phyloP scores from a whole-genome alignment of 2,329 filamentous ascomycete genomes.

The Hypoxylon sp. region DNA sequence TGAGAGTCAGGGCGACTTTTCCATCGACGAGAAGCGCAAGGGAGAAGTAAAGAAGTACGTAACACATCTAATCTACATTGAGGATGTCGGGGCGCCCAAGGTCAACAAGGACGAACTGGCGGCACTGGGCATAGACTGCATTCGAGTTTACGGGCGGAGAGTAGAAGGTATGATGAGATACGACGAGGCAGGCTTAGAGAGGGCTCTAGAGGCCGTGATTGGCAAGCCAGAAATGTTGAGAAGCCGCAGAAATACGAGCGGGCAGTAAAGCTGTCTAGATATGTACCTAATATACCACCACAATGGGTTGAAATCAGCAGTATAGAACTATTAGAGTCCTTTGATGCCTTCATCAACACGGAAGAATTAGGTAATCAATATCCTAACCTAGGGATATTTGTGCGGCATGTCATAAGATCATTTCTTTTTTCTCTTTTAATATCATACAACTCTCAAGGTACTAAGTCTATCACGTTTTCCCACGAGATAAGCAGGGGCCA shows the following conservation, averaged over 20 bases:
- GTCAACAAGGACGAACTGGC: constrained; percentile 77
- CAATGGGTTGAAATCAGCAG: neutral
- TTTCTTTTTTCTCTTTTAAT: constrained; percentile 32
- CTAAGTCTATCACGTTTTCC: constrained; percentile 33
- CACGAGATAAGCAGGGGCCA: constrained; percentile 31
- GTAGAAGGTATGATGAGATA: constrained; percentile 73
- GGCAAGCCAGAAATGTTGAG: constrained; percentile 67
- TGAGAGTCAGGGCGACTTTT: constrained; percentile 70
- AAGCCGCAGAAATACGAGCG: constrained; percentile 63
- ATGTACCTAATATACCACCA: neutral
- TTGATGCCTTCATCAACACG: neutral
- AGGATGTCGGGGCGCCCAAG: constrained; percentile 76
- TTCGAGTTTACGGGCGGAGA: constrained; percentile 81
- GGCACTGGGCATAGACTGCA: constrained; percentile 80
- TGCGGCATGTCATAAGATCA: constrained; percentile 15
- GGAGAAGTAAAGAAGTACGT: constrained; percentile 76
- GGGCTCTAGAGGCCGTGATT: constrained; percentile 83
- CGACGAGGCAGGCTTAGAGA: constrained; percentile 80
- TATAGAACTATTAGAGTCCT: neutral
- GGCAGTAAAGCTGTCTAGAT: constrained; percentile 39
- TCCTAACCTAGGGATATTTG: neutral
- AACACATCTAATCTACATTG: constrained; percentile 86
- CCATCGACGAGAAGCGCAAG: constrained; percentile 49
- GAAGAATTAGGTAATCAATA: neutral
- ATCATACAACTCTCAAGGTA: constrained; percentile 50